A percentile compares a stretch with the other conserved stretches of the same genome.
Evolutionary conservation across 2,329 filamentous ascomycete species (phyloP).

Genomic region (Biscogniauxia mediterranea): DNA sequence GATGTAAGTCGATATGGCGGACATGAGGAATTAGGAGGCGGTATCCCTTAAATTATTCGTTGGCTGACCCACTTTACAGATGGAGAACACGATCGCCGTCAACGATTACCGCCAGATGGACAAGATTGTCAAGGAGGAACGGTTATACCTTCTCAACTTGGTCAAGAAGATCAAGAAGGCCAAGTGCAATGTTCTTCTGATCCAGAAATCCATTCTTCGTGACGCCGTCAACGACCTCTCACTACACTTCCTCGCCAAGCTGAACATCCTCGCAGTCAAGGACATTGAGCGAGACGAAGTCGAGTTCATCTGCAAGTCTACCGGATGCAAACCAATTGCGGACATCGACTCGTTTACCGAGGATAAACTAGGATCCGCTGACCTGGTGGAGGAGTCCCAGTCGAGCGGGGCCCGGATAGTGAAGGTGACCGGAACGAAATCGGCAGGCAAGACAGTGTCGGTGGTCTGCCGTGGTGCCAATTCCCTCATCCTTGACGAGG

Average conservation of each 20-base stretch:
- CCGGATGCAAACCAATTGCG: conserved; percentile 97
- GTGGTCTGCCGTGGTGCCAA: conserved; percentile 95
- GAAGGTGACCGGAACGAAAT: conserved; percentile 89
- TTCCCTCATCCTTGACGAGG: conserved; percentile 90
- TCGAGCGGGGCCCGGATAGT: conserved; percentile 87
- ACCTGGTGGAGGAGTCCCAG: conserved; percentile 90
- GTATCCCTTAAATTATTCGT: background rate
- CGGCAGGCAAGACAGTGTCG: conserved; percentile 82
- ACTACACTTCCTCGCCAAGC: conserved; percentile 94
- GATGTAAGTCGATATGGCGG: conserved; percentile 59
- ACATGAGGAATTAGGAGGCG: background rate
- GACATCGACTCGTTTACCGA: conserved; percentile 98
- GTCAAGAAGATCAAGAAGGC: conserved; percentile 99
- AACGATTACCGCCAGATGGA: conserved; percentile 99
- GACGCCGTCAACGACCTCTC: conserved; percentile 98
- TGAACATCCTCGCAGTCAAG: conserved; percentile 93
- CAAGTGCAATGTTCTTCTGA: conserved; percentile 97
- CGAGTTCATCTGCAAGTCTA: conserved; percentile 98
- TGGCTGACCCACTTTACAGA: conserved; percentile 47
- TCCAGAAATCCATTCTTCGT: conserved; percentile 96
- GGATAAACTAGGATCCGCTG: conserved; percentile 92
- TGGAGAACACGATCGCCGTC: conserved; percentile 99
- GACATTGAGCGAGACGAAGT: conserved; percentile 98
- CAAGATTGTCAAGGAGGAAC: conserved; percentile 99
- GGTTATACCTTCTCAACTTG: conserved; percentile 96